Evolutionary conservation across 768 basidiomycete species (phyloP).

Genomic region (Phallus indusiatus): DNA sequence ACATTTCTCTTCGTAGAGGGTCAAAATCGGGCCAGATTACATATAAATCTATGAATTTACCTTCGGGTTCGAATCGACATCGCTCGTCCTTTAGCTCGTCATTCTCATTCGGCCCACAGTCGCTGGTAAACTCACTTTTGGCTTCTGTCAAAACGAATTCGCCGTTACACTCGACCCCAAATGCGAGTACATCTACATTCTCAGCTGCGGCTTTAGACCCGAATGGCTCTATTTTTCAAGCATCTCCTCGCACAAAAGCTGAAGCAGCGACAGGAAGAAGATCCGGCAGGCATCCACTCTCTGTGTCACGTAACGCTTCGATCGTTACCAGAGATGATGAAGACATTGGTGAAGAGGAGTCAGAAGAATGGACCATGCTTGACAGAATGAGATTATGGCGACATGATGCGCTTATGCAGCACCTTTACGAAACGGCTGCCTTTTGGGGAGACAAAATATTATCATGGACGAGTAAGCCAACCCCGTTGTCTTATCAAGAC

Average conservation of each 20-base stretch:
- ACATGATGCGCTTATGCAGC: slow-evolving; percentile 97
- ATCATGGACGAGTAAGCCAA: slow-evolving; percentile 75
- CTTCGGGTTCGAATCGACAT: slow-evolving; percentile 26
- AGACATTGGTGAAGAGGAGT: slow-evolving; percentile 25
- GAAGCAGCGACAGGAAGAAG: slow-evolving; percentile 20
- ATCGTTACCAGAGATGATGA: slow-evolving; percentile 42
- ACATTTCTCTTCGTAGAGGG: not conserved
- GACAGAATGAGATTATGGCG: slow-evolving; percentile 96
- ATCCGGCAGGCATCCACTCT: slow-evolving; percentile 48
- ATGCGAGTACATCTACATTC: slow-evolving; percentile 31
- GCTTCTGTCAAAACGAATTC: slow-evolving; percentile 55
- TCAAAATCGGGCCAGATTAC: not conserved
- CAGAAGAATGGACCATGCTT: slow-evolving; percentile 69
- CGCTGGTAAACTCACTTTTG: slow-evolving; percentile 60
- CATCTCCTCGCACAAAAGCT: slow-evolving; percentile 57
- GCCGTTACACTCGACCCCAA: slow-evolving; percentile 34
- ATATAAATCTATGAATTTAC: slow-evolving; percentile 4
- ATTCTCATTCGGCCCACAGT: slow-evolving; percentile 77
- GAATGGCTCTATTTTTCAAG: slow-evolving; percentile 65
- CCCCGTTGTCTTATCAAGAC: slow-evolving; percentile 1
- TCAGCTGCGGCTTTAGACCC: slow-evolving; percentile 49
- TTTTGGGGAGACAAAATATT: slow-evolving; percentile 99
- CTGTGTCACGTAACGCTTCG: slow-evolving; percentile 49
- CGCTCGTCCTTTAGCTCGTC: slow-evolving; percentile 68
- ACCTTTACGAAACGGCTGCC: slow-evolving; percentile 91